Evolutionary conservation across 345 rosid species (phyloP).

Genomic region (Syzygium aqueum): DNA sequence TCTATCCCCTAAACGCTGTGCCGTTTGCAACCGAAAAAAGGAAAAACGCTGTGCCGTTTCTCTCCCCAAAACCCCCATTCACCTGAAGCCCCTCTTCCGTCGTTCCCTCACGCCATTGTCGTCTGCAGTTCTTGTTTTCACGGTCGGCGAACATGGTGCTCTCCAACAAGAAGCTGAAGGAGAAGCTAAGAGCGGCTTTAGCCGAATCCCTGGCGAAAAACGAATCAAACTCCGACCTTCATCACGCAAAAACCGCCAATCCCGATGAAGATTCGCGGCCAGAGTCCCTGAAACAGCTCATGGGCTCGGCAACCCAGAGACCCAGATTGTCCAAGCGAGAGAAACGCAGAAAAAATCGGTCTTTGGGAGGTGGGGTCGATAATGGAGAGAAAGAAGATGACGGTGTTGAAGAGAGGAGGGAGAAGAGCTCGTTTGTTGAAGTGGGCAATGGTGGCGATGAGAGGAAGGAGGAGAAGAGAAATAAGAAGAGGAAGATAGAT

Average conservation of each 20-base stretch:
- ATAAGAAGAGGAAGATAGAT: conserved; percentile 1
- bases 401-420: conserved; percentile 4
- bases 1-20: background rate
- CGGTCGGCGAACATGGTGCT: conserved; percentile 40
- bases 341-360: conserved; percentile 34
- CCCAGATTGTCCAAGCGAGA: conserved; percentile 75
- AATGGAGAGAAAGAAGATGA: conserved; percentile 8
- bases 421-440: conserved; percentile 11
- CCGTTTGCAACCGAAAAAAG: background rate
- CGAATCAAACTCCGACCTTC: conserved; percentile 4
- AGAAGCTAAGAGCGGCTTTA: conserved; percentile 48
- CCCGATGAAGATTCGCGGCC: conserved; percentile 19
- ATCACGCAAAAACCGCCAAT: background rate
- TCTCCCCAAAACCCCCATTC: background rate
- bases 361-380: conserved; percentile 9
- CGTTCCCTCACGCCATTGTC: background rate
- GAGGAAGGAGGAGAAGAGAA: background rate
- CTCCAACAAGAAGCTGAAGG: conserved; percentile 91
- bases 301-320: conserved; percentile 47
- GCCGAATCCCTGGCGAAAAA: conserved; percentile 20
- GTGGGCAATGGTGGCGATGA: background rate
- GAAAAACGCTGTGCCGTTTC: background rate
- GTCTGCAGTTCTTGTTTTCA: background rate
- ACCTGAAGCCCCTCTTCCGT: background rate
- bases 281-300: conserved; percentile 39